Evolutionary conservation across 2,329 filamentous ascomycete genomes (phyloP).

Genomic region (Cladophialophora psammophila): DNA sequence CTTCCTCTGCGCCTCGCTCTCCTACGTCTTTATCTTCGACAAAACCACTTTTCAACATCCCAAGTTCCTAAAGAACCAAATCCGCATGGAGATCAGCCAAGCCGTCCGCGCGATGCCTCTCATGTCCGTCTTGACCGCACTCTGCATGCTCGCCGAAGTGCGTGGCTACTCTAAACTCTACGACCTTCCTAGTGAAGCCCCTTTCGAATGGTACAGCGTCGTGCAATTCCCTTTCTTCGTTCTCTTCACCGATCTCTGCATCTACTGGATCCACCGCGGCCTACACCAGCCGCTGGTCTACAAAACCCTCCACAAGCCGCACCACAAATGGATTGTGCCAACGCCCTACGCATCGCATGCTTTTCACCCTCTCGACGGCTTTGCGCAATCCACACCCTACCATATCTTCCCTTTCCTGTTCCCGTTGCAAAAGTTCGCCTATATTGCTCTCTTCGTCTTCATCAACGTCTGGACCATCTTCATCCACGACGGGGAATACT

Average conservation of each 20-base stretch:
- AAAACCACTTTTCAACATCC: conserved; percentile 88
- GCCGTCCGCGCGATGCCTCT: conserved; percentile 77
- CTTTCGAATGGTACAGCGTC: conserved; percentile 78
- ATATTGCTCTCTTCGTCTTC: conserved; percentile 84
- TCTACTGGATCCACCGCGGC: conserved; percentile 90
- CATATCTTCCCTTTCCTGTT: conserved; percentile 93
- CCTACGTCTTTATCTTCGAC: conserved; percentile 90
- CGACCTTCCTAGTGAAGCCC: conserved; percentile 76
- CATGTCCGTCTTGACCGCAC: conserved; percentile 82
- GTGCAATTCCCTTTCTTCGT: conserved; percentile 89
- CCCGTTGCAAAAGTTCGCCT: conserved; percentile 89
- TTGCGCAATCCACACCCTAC: conserved; percentile 86
- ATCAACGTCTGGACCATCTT: conserved; percentile 98
- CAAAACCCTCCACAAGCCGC: conserved; percentile 91
- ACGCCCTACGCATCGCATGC: conserved; percentile 91
- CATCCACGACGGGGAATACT: conserved; percentile 95
- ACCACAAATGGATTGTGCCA: conserved; percentile 99
- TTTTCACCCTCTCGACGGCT: conserved; percentile 94
- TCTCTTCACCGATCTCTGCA: conserved; percentile 84
- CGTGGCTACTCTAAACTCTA: conserved; percentile 88
- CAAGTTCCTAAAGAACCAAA: conserved; percentile 94
- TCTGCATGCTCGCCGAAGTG: conserved; percentile 83
- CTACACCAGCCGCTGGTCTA: conserved; percentile 83
- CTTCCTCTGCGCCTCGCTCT: conserved; percentile 81
- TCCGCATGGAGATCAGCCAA: conserved; percentile 83